Base-by-base conservation (phyloP, 306 rosid genomes). In the Lathyrus aphaca region DNA sequence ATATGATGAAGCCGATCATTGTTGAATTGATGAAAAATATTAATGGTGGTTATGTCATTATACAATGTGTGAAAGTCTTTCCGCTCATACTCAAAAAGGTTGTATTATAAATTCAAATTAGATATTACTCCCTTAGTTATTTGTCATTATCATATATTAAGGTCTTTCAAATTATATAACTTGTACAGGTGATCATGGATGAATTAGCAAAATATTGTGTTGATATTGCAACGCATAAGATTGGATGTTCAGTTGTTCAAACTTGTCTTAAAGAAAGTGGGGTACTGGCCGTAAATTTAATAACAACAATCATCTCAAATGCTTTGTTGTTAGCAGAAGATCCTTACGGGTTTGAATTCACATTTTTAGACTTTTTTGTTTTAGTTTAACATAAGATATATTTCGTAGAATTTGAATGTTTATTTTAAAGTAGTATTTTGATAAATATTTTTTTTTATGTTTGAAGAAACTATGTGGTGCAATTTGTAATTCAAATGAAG, bases 301-400 rank as follows among this genome's bases (percentile, higher is more conserved):
- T 80, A 50, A 13, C 6, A 8, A 10, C 42, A 38, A 39, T 84
- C 10, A 38, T 43, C 17, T 5, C 1, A 9, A 15, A 64, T 56
- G 79, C 81, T 11, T 30, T 12, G 6, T 7, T 44, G 30, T 75
- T 88, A 38, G 32, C 91, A 0, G 44, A 68, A 40, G 55, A 84
- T 81, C 61, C 15, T 19, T 78, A 45, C 21, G 95, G 87, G 95
- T 86, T 50, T 63, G 80, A 49, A 3, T 59, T 48, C 8, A 3
- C 29, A 61, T 37, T 56, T 18, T 27, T 56, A 6, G 27, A 56
- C 16, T 46, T 18, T 10, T 14, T 18, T 9, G n/a, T 10, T 39
- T 39, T 13, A 39, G 13, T 23, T 23, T 23, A 2, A 23, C 25
- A 23, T 23, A n/a, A n/a, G n/a, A n/a, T n/a, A n/a, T n/a, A n/a